Evolutionary conservation across 306 rosid genomes (phyloP).

Genomic region (Vigna hirtella): DNA sequence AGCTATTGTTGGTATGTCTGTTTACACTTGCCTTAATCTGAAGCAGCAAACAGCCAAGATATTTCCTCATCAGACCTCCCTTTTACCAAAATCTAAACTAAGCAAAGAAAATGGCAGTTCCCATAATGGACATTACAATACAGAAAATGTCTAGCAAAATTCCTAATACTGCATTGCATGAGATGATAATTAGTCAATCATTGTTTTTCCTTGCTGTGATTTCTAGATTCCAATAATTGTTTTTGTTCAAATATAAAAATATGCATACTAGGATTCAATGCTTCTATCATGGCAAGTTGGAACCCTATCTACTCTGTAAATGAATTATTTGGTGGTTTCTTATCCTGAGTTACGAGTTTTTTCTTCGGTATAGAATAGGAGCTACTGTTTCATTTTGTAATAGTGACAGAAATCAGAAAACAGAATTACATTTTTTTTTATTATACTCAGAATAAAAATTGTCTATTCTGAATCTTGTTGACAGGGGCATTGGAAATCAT

Average conservation of each 20-base stretch:
- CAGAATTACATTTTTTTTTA: neutral
- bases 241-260: conserved; percentile 8
- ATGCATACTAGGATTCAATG: conserved; percentile 14
- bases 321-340: conserved; percentile 36
- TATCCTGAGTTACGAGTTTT: neutral
- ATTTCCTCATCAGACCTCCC: conserved; percentile 56
- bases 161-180: conserved; percentile 14
- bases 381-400: conserved; percentile 17
- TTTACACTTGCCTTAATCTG: conserved; percentile 78
- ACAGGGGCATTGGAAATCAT: neutral
- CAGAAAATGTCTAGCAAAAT: conserved; percentile 66
- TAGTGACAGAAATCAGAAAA: conserved; percentile 20
- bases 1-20: conserved; percentile 80
- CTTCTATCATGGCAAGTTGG: conserved; percentile 16
- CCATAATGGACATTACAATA: conserved; percentile 56
- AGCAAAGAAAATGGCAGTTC: conserved; percentile 68
- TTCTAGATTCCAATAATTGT: conserved; percentile 30
- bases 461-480: neutral
- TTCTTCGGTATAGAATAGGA: neutral
- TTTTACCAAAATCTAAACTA: conserved; percentile 65
- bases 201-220: conserved; percentile 23
- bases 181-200: conserved; percentile 35
- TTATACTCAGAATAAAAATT: neutral
- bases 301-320: conserved; percentile 41
- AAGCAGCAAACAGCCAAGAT: conserved; percentile 63